Evolutionary conservation across 441 rosid species (phyloP).

Genomic region (Populus trichocarpa): DNA sequence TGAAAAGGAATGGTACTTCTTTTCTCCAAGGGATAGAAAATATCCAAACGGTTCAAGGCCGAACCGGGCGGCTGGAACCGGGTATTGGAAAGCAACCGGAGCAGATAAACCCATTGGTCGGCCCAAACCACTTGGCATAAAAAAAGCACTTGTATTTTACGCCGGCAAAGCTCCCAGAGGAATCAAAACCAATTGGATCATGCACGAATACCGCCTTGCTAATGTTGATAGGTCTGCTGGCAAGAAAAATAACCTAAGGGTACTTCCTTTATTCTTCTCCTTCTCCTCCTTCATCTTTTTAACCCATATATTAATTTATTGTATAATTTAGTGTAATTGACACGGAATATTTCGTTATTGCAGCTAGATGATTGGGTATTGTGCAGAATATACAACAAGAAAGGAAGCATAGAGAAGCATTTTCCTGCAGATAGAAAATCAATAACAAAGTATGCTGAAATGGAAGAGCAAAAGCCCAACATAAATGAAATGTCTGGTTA

Average conservation of each 20-base stretch:
- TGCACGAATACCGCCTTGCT: slow-evolving; percentile 94
- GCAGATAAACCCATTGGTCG: slow-evolving; percentile 91
- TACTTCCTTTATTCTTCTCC: slow-evolving; percentile 2
- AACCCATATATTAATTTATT: too few species aligned
- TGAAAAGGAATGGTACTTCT: slow-evolving; percentile 95
- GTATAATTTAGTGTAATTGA: neutral
- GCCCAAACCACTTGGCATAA: slow-evolving; percentile 77
- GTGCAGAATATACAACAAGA: slow-evolving; percentile 90
- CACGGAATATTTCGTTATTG: neutral
- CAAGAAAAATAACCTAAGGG: slow-evolving; percentile 59
- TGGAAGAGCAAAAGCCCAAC: slow-evolving; percentile 43
- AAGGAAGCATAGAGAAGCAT: slow-evolving; percentile 75
- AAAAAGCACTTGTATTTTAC: slow-evolving; percentile 87
- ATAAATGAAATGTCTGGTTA: slow-evolving; percentile 2
- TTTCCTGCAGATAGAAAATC: slow-evolving; percentile 25
- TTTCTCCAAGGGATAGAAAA: slow-evolving; percentile 87
- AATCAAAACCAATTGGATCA: slow-evolving; percentile 88
- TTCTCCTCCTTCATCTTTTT: too few species aligned
- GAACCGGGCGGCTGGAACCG: slow-evolving; percentile 86
- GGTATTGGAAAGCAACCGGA: slow-evolving; percentile 96
- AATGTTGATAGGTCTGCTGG: slow-evolving; percentile 72
- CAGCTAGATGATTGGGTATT: slow-evolving; percentile 98
- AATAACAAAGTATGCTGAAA: slow-evolving; percentile 18
- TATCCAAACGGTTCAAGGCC: slow-evolving; percentile 95
- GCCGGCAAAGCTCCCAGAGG: slow-evolving; percentile 92